These are phyloP conservation scores for Candolleomyces aberdarensis DNA, from an alignment of 768 basidiomycete genomes.

Conservation along the genomic window DNA sequence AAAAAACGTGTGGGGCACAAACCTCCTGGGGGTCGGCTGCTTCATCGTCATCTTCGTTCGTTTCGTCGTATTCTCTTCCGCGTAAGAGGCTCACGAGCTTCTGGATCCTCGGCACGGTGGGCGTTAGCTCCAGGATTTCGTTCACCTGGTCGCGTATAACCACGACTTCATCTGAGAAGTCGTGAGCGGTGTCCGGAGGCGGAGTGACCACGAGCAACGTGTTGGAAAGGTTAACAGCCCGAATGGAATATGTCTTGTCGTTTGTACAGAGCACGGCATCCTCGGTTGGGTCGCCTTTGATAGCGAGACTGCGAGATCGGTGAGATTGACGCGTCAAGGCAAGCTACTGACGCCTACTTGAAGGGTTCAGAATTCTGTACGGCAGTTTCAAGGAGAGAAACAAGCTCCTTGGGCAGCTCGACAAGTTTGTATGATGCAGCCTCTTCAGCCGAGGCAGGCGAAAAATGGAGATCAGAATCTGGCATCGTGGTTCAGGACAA, in stretches of 20 bases:
- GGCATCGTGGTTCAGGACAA: slow-evolving; percentile 30
- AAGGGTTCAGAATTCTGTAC: slow-evolving; percentile 26
- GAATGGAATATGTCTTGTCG: slow-evolving; percentile 75
- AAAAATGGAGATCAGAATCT: slow-evolving; percentile 51
- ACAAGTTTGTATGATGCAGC: slow-evolving; percentile 62
- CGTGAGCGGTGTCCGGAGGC: slow-evolving; percentile 29
- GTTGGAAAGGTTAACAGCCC: slow-evolving; percentile 89
- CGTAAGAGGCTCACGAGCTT: slow-evolving; percentile 58
- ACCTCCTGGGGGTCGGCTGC: slow-evolving; percentile 14
- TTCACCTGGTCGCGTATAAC: slow-evolving; percentile 79
- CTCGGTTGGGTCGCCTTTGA: slow-evolving; percentile 80
- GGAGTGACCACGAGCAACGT: slow-evolving; percentile 73
- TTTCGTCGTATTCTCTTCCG: slow-evolving; percentile 72
- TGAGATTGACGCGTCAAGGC: slow-evolving; percentile 2
- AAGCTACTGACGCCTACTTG: slow-evolving; percentile 9
- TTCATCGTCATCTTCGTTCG: slow-evolving; percentile 52
- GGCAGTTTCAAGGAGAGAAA: slow-evolving; percentile 55
- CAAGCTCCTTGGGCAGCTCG: slow-evolving; percentile 72
- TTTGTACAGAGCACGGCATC: slow-evolving; percentile 89
- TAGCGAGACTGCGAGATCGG: slow-evolving; percentile 49
- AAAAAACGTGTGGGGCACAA: slow-evolving; percentile 11
- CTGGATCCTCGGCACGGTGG: slow-evolving; percentile 74
- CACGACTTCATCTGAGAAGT: slow-evolving; percentile 39
- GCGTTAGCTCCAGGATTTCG: slow-evolving; percentile 80
- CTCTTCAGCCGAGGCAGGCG: slow-evolving; percentile 43